Base-by-base conservation (phyloP, 257 asterid genomes). In the Cinchona pubescens region DNA sequence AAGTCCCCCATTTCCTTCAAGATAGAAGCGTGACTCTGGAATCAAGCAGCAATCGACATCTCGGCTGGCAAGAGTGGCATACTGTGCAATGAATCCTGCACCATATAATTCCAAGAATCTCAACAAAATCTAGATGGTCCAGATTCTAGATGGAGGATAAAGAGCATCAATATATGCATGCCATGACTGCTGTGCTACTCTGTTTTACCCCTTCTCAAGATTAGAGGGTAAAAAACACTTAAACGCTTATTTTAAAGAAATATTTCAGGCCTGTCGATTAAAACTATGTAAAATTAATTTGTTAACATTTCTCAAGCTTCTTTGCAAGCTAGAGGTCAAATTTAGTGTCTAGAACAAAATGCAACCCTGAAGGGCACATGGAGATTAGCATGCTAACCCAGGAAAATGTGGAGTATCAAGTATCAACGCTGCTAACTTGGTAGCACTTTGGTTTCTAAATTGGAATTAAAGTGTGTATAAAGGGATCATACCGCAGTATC, bases 21-120 rank as follows among this genome's bases (percentile, higher is more conserved):
- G 95, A 84, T 80, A 90, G 87, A 93, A 93, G 55, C 95, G 98
- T 23, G 97, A 88, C 79, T 91, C 97, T 9, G 98, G 98, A 78
- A 93, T 91, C 87, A 91, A 88, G 86, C 97, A 93, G 82, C 97
- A 93, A 82, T 93, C 96, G 53, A 93, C 98, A 81, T 93, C 98
- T 85, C 98, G 92, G 82, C 96, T 91, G 30, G 97, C 98, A 74
- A 93, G 90, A 80, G 98, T 93, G 79, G 98, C 97, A 85, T 91
- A 82, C 96, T 91, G 91, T 80, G 98, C 97, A 56, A 93, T 93
- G 78, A 93, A 93, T 70, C 98, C 97, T 91, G 87, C 86, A 85
- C 45, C 45, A 74, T 53, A 63, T 62, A 56, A 64, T 73, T 68
- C 21, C 71, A 34, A 46, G 18, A 69, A 27, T 27, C 69, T 71